A percentile compares a stretch with the other conserved stretches of the same genome.
Conservation (phyloP, 208 protist genomes). For the Cochliopodium minus region DNA sequence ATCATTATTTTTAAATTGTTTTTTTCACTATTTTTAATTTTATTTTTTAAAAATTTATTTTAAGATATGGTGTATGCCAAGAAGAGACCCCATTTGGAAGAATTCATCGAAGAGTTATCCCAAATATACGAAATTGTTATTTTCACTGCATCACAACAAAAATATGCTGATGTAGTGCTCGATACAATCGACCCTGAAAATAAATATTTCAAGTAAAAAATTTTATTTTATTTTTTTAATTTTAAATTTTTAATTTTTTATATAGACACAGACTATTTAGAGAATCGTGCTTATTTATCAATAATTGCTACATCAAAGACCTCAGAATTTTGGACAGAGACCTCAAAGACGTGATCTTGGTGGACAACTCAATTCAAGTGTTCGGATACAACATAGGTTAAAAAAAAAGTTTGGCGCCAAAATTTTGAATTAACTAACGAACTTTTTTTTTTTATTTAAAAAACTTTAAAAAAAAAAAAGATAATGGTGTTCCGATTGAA, state of each 20-base stretch:
- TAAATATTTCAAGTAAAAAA: conserved; percentile 20
- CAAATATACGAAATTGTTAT: conserved; percentile 28
- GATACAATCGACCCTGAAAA: conserved; percentile 28
- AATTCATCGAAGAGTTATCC: conserved; percentile 16
- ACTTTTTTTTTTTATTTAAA: too few species aligned
- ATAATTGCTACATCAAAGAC: conserved; percentile 38
- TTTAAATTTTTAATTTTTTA: too few species aligned
- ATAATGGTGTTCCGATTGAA: conserved; percentile 17
- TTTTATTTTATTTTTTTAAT: conserved; percentile 31
- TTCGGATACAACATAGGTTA: conserved; percentile 26
- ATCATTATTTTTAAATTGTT: too few species aligned
- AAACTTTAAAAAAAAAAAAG: too few species aligned
- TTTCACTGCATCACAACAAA: conserved; percentile 39
- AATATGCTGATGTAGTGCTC: conserved; percentile 33
- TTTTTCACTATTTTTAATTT: too few species aligned
- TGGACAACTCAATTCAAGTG: conserved; percentile 32
- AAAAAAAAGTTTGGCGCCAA: too few species aligned
- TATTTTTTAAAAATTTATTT: conserved; percentile 15
- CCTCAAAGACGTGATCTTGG: conserved; percentile 16
- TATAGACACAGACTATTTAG: conserved; percentile 28
- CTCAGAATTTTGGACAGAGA: conserved; percentile 26
- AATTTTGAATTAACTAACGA: too few species aligned
- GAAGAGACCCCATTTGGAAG: conserved; percentile 25
- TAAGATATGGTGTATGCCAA: conserved; percentile 23
- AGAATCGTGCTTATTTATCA: conserved; percentile 13